Evolutionary conservation across 2,329 filamentous ascomycete genomes (phyloP).

Genomic region (Aspergillus nomiae): DNA sequence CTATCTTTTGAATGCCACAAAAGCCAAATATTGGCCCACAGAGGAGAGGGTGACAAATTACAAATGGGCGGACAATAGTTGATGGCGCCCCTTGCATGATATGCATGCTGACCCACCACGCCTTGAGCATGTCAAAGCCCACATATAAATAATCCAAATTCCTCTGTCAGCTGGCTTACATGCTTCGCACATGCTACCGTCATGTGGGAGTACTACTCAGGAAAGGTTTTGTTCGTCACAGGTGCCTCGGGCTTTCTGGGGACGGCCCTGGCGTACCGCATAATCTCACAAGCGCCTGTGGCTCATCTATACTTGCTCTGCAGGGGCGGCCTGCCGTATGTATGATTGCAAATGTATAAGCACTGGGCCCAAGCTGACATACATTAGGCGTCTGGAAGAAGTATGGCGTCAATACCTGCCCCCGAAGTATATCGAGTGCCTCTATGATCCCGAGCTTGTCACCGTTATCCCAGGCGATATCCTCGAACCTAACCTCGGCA

Average conservation of each 20-base stretch:
- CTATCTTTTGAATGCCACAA: not conserved
- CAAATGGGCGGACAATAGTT: too few relatives aligned
- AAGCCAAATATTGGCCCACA: not conserved
- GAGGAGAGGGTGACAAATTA: not conserved
- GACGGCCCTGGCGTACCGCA: conserved; percentile 15
- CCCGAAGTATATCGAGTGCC: not conserved
- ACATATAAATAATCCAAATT: not conserved
- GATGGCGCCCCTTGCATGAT: not conserved
- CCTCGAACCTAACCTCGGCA: conserved; percentile 10
- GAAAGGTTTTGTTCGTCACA: conserved; percentile 18
- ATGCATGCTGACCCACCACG: not conserved
- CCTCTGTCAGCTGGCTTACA: not conserved
- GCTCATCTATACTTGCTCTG: conserved; percentile 17
- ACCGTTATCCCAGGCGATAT: conserved; percentile 20
- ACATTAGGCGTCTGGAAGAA: not conserved
- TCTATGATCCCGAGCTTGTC: conserved; percentile 4
- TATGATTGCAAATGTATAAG: not conserved
- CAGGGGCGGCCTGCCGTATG: conserved; percentile 10
- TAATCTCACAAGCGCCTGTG: conserved; percentile 4
- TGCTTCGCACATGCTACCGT: not conserved
- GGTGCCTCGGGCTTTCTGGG: conserved; percentile 22
- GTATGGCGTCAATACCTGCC: conserved; percentile 15
- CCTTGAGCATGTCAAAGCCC: not conserved
- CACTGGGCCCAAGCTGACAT: not conserved
- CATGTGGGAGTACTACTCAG: conserved; percentile 22